Percentiles rank a stretch among this genome's conserved stretches.
These are phyloP conservation scores for Aspergillus luchuensis DNA, from an alignment of 2,329 filamentous ascomycete genomes.

Conservation along the genomic window DNA sequence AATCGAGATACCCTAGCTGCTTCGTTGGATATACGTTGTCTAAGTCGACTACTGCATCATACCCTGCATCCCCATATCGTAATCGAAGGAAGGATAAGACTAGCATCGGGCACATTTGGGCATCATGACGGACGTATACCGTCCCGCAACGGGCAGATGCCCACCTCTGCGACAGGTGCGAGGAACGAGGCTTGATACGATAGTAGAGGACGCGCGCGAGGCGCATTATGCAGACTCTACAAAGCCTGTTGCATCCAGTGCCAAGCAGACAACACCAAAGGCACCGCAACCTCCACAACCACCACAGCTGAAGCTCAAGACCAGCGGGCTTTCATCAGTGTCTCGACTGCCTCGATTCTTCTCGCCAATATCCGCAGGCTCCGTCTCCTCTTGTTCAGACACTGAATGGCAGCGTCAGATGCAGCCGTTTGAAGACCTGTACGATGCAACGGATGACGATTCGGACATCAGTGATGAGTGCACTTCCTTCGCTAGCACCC, in stretches of 20 bases:
- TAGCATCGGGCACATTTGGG: not conserved
- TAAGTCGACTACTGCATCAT: constrained; percentile 9
- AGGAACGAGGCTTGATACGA: constrained; percentile 63
- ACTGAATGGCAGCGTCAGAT: constrained; percentile 65
- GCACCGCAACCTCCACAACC: not conserved
- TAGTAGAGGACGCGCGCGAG: constrained; percentile 59
- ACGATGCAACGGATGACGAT: constrained; percentile 83
- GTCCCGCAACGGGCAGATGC: constrained; percentile 54
- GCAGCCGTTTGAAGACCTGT: constrained; percentile 82
- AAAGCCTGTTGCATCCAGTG: constrained; percentile 5
- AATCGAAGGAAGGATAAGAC: constrained; percentile 27
- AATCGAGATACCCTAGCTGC: constrained; percentile 31
- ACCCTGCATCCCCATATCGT: constrained; percentile 25
- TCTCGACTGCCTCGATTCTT: constrained; percentile 30
- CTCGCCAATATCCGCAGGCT: constrained; percentile 37
- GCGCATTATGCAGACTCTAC: constrained; percentile 25
- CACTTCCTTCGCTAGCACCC: constrained; percentile 52
- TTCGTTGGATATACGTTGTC: not conserved
- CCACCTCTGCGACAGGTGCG: constrained; percentile 60
- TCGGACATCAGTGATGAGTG: constrained; percentile 54
- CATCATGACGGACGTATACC: constrained; percentile 51
- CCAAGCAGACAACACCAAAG: constrained; percentile 6
- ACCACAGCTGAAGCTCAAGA: constrained; percentile 40
- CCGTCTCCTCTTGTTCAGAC: constrained; percentile 48
- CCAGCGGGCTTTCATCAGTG: constrained; percentile 30